A percentile compares a stretch with the other conserved stretches of the same genome.
Evolutionary conservation across 2,329 filamentous ascomycete species (phyloP).

Genomic region (Calonectria pteridis): DNA sequence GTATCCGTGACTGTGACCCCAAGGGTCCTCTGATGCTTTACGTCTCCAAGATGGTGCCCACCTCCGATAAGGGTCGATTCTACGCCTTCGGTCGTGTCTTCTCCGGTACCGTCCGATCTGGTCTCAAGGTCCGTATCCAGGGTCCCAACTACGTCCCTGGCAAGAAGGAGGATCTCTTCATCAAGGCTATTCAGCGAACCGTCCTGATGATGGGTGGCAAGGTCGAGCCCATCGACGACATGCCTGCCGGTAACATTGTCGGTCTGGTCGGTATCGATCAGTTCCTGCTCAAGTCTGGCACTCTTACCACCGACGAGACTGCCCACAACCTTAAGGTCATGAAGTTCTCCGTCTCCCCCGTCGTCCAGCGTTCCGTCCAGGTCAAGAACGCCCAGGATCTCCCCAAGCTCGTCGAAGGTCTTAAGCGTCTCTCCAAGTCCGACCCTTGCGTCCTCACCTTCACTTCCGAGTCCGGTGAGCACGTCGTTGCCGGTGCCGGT

Average conservation of each 20-base stretch:
- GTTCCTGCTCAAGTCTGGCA: conserved; percentile 99
- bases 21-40: conserved; percentile 99
- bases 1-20: conserved; percentile 98
- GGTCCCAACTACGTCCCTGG: conserved; percentile 98
- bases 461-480: conserved; percentile 94
- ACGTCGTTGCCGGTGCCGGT: conserved; percentile 98
- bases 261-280: conserved; percentile 99
- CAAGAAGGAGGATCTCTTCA: conserved; percentile 98
- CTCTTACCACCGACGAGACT: conserved; percentile 95
- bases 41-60: conserved; percentile 99
- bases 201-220: conserved; percentile 99
- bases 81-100: conserved; percentile 99
- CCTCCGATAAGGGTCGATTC: conserved; percentile 99
- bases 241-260: conserved; percentile 99
- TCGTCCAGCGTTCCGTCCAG: conserved; percentile 98
- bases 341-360: conserved; percentile 99
- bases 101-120: conserved; percentile 96
- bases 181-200: conserved; percentile 99
- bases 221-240: conserved; percentile 98
- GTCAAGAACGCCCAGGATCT: conserved; percentile 99
- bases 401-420: conserved; percentile 99
- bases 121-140: conserved; percentile 99
- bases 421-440: conserved; percentile 99
- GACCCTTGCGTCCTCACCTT: conserved; percentile 96
- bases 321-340: conserved; percentile 99